Evolutionary conservation across 2,329 filamentous ascomycete genomes (phyloP).

Genomic region (Stemphylium vesicarium): DNA sequence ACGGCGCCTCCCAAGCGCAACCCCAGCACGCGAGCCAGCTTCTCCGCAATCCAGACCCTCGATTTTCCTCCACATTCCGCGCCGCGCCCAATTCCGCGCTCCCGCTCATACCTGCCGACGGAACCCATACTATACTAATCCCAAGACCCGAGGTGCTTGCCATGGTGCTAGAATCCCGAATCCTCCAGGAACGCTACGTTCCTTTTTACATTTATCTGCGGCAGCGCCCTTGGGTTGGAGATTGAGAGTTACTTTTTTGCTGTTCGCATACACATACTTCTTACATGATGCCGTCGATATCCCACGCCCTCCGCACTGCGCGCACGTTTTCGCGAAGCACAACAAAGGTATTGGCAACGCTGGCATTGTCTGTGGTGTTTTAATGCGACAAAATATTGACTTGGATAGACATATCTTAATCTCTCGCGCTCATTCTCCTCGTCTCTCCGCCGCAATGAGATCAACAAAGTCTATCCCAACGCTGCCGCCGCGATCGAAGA

Average conservation of each 20-base stretch:
- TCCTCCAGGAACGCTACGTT: background rate
- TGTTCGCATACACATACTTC: background rate
- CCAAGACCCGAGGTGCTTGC: conserved; percentile 15
- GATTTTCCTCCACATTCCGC: conserved; percentile 24
- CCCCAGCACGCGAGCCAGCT: conserved; percentile 9
- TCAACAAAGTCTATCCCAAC: conserved; percentile 52
- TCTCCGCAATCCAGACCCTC: conserved; percentile 15
- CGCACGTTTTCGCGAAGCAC: conserved; percentile 43
- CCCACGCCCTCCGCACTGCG: conserved; percentile 43
- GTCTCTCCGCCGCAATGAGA: conserved; percentile 49
- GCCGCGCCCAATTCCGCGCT: conserved; percentile 15
- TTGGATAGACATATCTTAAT: conserved; percentile 40
- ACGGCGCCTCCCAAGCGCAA: background rate
- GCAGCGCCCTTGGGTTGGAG: background rate
- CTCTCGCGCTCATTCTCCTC: conserved; percentile 47
- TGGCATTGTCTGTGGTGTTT: background rate
- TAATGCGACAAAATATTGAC: conserved; percentile 6
- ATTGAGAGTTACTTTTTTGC: background rate
- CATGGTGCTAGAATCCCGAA: background rate
- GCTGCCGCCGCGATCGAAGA: conserved; percentile 75
- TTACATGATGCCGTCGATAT: conserved; percentile 44
- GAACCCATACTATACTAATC: conserved; percentile 18
- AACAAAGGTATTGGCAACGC: conserved; percentile 33
- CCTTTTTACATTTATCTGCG: background rate
- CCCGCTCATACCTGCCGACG: conserved; percentile 15